phyloP scores from a whole-genome alignment of 106 monocot species.

The Dioscorea zingiberensis region DNA sequence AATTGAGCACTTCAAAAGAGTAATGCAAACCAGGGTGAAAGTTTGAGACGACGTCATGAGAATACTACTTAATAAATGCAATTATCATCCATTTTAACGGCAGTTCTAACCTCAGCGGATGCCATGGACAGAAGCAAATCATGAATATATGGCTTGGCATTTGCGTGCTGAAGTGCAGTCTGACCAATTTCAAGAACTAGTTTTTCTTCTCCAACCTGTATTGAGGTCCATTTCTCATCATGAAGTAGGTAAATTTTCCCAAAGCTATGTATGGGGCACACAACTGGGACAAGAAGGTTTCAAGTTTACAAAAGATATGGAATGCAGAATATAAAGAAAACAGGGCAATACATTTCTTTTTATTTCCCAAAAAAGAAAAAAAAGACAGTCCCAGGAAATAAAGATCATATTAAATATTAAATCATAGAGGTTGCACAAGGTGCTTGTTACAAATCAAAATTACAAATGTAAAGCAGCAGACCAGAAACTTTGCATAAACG shows the following conservation, averaged over 20 bases:
- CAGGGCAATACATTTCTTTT: no score
- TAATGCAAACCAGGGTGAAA: neutral
- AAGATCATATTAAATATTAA: no score
- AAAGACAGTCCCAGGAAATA: no score
- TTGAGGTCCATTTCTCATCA: neutral
- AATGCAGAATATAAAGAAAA: neutral
- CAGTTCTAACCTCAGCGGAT: slow-evolving; percentile 78
- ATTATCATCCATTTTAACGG: neutral
- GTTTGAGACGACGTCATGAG: neutral
- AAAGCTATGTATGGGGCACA: no score
- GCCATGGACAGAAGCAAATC: slow-evolving; percentile 94
- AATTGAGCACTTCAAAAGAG: slow-evolving; percentile 69
- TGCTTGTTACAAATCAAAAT: no score
- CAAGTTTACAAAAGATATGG: neutral
- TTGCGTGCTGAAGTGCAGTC: slow-evolving; percentile 47
- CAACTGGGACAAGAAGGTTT: neutral
- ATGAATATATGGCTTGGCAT: slow-evolving; percentile 75
- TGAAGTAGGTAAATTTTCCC: no score
- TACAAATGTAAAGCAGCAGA: no score
- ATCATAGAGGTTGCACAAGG: no score
- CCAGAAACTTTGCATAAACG: no score
- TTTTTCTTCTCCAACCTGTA: slow-evolving; percentile 92
- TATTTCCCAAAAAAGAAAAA: no score
- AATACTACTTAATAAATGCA: neutral
- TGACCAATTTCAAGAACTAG: slow-evolving; percentile 76